These are phyloP conservation scores for Coemansia sp. DNA, from an alignment of 192 early-diverging fungal genomes.

Conservation along the genomic window DNA sequence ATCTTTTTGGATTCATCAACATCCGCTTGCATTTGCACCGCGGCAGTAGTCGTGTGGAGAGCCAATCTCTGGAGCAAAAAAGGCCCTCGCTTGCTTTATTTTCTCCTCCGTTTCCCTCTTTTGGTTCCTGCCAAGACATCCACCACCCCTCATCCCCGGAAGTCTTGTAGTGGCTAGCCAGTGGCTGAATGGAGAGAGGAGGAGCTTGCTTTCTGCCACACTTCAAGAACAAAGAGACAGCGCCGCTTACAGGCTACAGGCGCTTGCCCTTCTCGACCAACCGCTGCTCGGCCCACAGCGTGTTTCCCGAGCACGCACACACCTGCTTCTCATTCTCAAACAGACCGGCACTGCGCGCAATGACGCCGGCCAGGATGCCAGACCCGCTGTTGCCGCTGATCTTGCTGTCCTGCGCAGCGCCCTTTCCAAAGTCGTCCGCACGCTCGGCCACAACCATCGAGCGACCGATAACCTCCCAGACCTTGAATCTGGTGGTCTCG, in stretches of 20 bases:
- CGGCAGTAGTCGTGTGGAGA: too few relatives aligned
- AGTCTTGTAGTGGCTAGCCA: too few relatives aligned
- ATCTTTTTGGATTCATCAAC: too few relatives aligned
- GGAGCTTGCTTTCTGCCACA: too few relatives aligned
- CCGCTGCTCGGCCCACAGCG: slow-evolving; percentile 84
- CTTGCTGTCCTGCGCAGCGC: slow-evolving; percentile 34
- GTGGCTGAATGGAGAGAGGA: too few relatives aligned
- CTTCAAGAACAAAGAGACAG: background rate
- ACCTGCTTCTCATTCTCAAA: slow-evolving; percentile 90
- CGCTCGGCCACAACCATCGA: slow-evolving; percentile 71
- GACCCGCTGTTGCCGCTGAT: slow-evolving; percentile 58
- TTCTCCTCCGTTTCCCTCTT: too few relatives aligned
- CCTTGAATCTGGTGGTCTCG: slow-evolving; percentile 71
- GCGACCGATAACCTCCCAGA: slow-evolving; percentile 90
- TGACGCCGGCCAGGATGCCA: slow-evolving; percentile 75
- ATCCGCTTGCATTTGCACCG: too few relatives aligned
- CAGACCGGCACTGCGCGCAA: slow-evolving; percentile 85
- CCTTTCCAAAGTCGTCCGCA: slow-evolving; percentile 59
- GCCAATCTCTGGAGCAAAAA: too few relatives aligned
- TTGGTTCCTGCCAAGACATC: too few relatives aligned
- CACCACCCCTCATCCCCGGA: too few relatives aligned
- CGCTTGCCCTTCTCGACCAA: slow-evolving; percentile 34
- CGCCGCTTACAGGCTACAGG: slow-evolving; percentile 14
- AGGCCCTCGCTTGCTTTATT: too few relatives aligned
- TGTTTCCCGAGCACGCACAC: slow-evolving; percentile 82